phyloP scores from a whole-genome alignment of 2,329 filamentous ascomycete species.

The Colletotrichum sojae region DNA sequence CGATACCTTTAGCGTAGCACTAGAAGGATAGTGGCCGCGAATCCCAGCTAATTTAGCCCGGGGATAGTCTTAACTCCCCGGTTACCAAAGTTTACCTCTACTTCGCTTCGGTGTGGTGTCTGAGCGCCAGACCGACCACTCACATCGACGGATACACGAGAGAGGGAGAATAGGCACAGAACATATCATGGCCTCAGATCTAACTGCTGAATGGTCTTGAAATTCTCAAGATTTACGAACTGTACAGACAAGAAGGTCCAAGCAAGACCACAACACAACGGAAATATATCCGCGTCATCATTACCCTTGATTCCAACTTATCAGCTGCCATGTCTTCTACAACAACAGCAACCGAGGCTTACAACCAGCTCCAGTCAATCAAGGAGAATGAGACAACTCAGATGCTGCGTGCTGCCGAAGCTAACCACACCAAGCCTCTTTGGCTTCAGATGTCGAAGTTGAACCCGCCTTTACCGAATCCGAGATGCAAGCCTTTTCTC shows the following conservation, averaged over 20 bases:
- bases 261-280: background rate
- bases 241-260: background rate
- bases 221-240: background rate
- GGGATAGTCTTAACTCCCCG: slow-evolving; percentile 10
- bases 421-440: slow-evolving; percentile 51
- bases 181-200: background rate
- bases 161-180: background rate
- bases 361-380: slow-evolving; percentile 1
- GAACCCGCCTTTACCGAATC: slow-evolving; percentile 61
- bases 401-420: slow-evolving; percentile 30
- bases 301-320: background rate
- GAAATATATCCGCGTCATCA: background rate
- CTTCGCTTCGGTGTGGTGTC: too few species aligned
- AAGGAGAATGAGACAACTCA: slow-evolving; percentile 1
- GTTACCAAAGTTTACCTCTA: too few species aligned
- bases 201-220: background rate
- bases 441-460: slow-evolving; percentile 61
- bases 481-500: slow-evolving; percentile 51
- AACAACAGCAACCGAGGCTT: slow-evolving; percentile 11
- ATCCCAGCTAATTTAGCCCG: background rate
- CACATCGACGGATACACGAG: background rate
- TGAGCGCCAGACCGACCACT: background rate
- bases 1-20: slow-evolving; percentile 4
- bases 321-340: slow-evolving; percentile 18
- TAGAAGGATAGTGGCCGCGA: background rate